Evolutionary conservation across 257 asterid genomes (phyloP).

Genomic region (Solanum ahanhuiri): DNA sequence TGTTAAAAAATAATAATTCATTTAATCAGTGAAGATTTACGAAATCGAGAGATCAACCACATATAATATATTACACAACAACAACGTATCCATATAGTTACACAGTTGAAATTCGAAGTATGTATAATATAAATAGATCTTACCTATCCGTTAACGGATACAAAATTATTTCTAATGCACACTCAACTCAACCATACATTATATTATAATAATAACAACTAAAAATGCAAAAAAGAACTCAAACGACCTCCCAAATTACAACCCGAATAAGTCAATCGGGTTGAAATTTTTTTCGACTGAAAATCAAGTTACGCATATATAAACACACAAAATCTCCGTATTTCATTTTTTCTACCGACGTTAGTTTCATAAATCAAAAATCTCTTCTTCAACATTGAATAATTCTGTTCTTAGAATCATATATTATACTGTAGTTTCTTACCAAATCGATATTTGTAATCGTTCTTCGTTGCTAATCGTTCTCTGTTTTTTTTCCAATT

Average conservation of each 20-base stretch:
- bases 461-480: not conserved
- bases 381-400: not conserved
- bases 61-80: too few relatives aligned
- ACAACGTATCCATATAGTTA: too few relatives aligned
- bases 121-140: too few relatives aligned
- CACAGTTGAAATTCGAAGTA: accelerated
- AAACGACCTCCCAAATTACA: not conserved
- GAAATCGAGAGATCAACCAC: too few relatives aligned
- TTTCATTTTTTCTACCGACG: not conserved
- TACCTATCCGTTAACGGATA: too few relatives aligned
- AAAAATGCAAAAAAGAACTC: not conserved
- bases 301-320: not conserved
- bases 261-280: not conserved
- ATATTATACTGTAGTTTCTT: not conserved
- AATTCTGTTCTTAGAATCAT: not conserved
- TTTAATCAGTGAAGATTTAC: too few relatives aligned
- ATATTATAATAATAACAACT: too few relatives aligned
- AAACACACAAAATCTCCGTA: not conserved
- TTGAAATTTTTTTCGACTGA: not conserved
- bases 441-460: not conserved
- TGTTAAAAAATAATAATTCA: too few relatives aligned
- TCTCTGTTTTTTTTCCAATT: not conserved
- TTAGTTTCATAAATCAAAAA: not conserved
- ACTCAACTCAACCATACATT: too few relatives aligned
- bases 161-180: too few relatives aligned